A percentile compares a stretch with the other conserved stretches of the same genome.
Conservation (phyloP, 345 rosid genomes). For the Arabidopsis suecica region DNA sequence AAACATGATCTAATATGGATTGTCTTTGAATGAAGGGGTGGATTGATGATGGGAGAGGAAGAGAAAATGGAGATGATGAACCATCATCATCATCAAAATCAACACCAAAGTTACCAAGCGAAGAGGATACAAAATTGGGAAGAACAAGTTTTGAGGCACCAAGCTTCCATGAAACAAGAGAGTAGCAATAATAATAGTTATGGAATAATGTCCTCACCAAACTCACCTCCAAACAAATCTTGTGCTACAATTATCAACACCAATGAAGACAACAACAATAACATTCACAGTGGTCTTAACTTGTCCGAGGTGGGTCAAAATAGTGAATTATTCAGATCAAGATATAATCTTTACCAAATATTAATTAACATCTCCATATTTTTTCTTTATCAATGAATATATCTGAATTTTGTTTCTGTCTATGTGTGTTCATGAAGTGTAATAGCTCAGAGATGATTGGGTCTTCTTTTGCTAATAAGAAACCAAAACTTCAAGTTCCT, state of each 20-base stretch:
- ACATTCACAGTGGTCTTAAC: slow-evolving; percentile 21
- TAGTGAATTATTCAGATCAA: not conserved
- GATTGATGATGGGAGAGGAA: slow-evolving; percentile 62
- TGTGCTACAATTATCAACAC: slow-evolving; percentile 24
- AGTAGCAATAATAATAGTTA: slow-evolving; percentile 21
- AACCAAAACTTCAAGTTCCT: slow-evolving; percentile 72
- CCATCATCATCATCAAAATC: slow-evolving; percentile 29
- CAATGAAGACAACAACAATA: slow-evolving; percentile 25
- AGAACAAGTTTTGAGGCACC: slow-evolving; percentile 32
- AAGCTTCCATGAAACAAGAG: slow-evolving; percentile 34
- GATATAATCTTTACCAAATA: not conserved
- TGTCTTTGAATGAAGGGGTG: slow-evolving; percentile 53
- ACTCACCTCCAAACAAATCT: slow-evolving; percentile 42
- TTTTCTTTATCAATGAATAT: not conserved
- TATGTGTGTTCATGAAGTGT: slow-evolving; percentile 53
- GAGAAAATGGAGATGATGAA: slow-evolving; percentile 50
- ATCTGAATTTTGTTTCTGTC: not conserved
- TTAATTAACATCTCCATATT: not conserved
- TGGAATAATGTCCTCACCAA: slow-evolving; percentile 39
- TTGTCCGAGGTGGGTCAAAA: slow-evolving; percentile 34
- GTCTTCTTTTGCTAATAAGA: slow-evolving; percentile 59
- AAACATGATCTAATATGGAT: slow-evolving; percentile 22
- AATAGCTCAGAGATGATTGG: slow-evolving; percentile 69
- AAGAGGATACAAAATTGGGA: slow-evolving; percentile 31
- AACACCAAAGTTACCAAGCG: slow-evolving; percentile 31